A percentile compares a stretch with the other conserved stretches of the same genome.
Conservation (phyloP, 2,329 filamentous ascomycete genomes). For the Diaporthe capsici region DNA sequence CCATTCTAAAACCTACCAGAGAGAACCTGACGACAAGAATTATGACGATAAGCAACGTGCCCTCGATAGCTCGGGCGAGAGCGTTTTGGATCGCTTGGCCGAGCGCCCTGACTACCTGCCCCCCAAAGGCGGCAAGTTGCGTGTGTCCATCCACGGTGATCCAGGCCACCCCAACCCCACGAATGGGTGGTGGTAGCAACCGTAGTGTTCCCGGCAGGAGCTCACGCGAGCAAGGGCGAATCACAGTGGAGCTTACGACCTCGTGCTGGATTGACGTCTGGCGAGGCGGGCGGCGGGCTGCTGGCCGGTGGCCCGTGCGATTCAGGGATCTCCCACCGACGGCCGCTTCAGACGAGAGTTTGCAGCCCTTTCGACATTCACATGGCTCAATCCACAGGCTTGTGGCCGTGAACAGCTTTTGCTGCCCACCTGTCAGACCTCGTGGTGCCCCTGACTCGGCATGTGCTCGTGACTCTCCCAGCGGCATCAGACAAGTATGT, state of each 20-base stretch:
- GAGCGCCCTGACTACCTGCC: not conserved
- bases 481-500: not conserved
- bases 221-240: constrained; percentile 41
- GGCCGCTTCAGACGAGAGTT: not conserved
- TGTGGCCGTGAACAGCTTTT: constrained; percentile 10
- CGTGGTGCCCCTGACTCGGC: constrained; percentile 24
- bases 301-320: not conserved
- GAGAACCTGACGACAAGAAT: constrained; percentile 11
- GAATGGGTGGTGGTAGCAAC: not conserved
- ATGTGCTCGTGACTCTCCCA: not conserved
- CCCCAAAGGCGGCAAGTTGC: not conserved
- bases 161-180: constrained; percentile 2
- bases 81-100: constrained; percentile 26
- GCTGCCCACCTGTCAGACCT: constrained; percentile 10
- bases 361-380: constrained; percentile 1
- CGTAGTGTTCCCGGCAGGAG: constrained; percentile 35
- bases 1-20: not conserved
- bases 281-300: not conserved
- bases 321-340: constrained; percentile 7
- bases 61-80: constrained; percentile 1
- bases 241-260: constrained; percentile 34
- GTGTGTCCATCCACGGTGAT: constrained; percentile 7
- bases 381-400: constrained; percentile 29
- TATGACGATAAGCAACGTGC: constrained; percentile 7
- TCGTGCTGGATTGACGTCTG: constrained; percentile 36